Evolutionary conservation across 2,329 filamentous ascomycete genomes (phyloP).

Genomic region (Cladosporium sp.): DNA sequence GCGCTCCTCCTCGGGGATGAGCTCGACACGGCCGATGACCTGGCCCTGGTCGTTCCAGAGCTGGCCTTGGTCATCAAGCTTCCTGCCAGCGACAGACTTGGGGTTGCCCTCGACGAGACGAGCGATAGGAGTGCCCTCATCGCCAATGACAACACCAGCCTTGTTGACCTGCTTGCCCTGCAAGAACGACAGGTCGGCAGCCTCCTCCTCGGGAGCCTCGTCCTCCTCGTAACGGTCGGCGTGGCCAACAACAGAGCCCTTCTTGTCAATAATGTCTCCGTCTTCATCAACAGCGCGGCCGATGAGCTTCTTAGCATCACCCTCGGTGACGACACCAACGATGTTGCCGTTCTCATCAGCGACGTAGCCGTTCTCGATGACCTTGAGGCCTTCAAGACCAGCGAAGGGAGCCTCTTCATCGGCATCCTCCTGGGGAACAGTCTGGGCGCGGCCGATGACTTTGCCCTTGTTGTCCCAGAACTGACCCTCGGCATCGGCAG

Average conservation of each 20-base stretch:
- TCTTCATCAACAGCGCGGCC: slow-evolving; percentile 54
- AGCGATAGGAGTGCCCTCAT: slow-evolving; percentile 56
- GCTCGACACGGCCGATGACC: slow-evolving; percentile 66
- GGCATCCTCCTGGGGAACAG: slow-evolving; percentile 46
- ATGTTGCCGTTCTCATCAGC: slow-evolving; percentile 53
- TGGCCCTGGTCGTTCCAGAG: slow-evolving; percentile 73
- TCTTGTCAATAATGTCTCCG: slow-evolving; percentile 55
- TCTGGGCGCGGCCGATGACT: slow-evolving; percentile 53
- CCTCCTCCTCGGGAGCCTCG: slow-evolving; percentile 47
- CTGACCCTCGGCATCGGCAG: slow-evolving; percentile 49
- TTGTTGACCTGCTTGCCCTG: slow-evolving; percentile 52
- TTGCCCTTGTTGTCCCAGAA: slow-evolving; percentile 57
- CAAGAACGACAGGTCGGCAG: slow-evolving; percentile 47
- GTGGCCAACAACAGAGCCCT: slow-evolving; percentile 53
- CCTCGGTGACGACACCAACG: slow-evolving; percentile 51
- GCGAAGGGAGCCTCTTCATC: slow-evolving; percentile 53
- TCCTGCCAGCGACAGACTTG: slow-evolving; percentile 64
- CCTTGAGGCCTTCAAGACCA: slow-evolving; percentile 51
- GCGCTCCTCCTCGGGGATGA: slow-evolving; percentile 66
- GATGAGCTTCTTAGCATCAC: slow-evolving; percentile 53
- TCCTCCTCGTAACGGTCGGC: slow-evolving; percentile 59
- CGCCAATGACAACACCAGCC: slow-evolving; percentile 52
- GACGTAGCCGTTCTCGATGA: slow-evolving; percentile 52
- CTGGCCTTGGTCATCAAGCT: slow-evolving; percentile 71
- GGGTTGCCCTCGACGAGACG: slow-evolving; percentile 67